Evolutionary conservation across 192 early-diverging fungal species (phyloP).

Genomic region (Obelidium mucronatum): DNA sequence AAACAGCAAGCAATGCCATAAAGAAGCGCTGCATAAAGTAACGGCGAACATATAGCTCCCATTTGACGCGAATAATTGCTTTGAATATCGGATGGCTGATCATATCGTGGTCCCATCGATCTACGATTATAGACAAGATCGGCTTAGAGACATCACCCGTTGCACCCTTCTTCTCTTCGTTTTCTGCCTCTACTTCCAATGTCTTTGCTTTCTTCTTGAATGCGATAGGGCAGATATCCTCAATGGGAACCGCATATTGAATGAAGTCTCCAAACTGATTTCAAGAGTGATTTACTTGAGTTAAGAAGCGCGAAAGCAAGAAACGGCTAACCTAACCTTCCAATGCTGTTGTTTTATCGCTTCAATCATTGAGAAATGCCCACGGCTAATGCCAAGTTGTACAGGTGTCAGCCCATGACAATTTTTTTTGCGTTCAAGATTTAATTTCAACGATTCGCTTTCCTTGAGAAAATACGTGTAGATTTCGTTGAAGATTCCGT

Average conservation of each 20-base stretch:
- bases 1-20: not conserved
- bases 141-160: not conserved
- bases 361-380: not conserved
- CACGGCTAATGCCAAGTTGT: conserved; percentile 6
- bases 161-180: not conserved
- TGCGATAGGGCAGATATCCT: conserved; percentile 17
- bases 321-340: not conserved
- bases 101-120: not conserved
- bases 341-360: conserved; percentile 3
- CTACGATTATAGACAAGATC: not conserved
- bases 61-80: conserved; percentile 17
- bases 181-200: not conserved
- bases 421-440: not conserved
- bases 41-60: conserved; percentile 8
- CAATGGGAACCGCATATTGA: not conserved
- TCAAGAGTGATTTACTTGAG: too few species aligned
- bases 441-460: not conserved
- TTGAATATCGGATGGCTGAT: conserved; percentile 11
- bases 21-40: conserved; percentile 3
- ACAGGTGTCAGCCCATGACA: not conserved
- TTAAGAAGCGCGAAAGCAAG: not conserved
- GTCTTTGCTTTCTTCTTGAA: not conserved
- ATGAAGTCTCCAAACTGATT: conserved; percentile 19
- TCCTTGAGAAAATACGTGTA: not conserved
- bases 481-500: conserved; percentile 7